Base-by-base conservation (phyloP, 352 stramenopile genomes). In the Blastocystis sp. region DNA sequence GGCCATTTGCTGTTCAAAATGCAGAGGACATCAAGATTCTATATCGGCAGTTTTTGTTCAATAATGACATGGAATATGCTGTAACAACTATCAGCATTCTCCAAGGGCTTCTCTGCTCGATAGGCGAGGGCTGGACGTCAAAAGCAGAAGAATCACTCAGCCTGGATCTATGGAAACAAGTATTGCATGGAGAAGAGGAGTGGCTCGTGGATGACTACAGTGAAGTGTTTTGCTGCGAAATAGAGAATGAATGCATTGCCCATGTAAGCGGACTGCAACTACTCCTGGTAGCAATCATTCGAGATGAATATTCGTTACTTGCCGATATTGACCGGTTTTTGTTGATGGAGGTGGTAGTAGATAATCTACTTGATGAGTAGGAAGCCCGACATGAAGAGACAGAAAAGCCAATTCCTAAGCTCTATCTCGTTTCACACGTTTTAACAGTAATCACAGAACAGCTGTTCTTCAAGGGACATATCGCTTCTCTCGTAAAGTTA, bases 1-100 rank as follows among this genome's bases (percentile, higher is more conserved):
- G 73, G 73, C 73, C 73, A n/a, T 85, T 85, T 43, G 53, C 50
- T 18, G 54, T 85, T 9, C 50, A 85, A n/a, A 68, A 66, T 43
- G 34, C 50, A 9, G 26, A 26, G 8, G 73, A 85, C 47, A 65
- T 85, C 34, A 34, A 43, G 2, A 37, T 34, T 0, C 73, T 85
- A 7, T 85, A 66, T 34, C 73, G 16, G 26, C 26, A 18, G 30
- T 85, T 85, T 55, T 34, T 85, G 16, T 30, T 85, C 43, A 85
- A 65, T 3, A 45, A 66, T 11, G 73, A 85, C 55, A 34, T 85
- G 16, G 73, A 85, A 30, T 85, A 85, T 45, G 73, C 73, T n/a
- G 53, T 69, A 5, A 85, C 73, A 7, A 85, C 73, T 7, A 69
- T 85, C 9, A 54, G 24, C 13, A 85, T 85, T 43, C 73, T 85